Percentiles rank a stretch among this genome's conserved stretches.
phyloP scores from a whole-genome alignment of 441 rosid species.

The Croton laevigatus region DNA sequence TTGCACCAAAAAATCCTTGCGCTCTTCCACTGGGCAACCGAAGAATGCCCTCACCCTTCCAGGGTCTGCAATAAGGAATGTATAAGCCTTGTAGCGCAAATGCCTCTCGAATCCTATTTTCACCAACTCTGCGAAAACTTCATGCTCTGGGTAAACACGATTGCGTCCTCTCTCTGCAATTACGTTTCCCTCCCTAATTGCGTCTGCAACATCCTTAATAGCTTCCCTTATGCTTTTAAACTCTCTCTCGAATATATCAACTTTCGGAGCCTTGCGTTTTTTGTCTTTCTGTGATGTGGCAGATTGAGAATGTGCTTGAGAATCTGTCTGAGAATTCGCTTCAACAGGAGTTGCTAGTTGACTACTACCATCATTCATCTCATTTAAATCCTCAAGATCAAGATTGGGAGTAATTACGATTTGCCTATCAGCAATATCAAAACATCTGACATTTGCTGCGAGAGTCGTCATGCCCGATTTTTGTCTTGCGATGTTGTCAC shows the following conservation, averaged over 20 bases:
- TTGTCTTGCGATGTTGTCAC: conserved; percentile 3
- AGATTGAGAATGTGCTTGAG: conserved; percentile 20
- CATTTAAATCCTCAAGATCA: conserved; percentile 23
- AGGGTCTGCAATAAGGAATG: conserved; percentile 26
- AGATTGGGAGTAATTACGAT: conserved; percentile 14
- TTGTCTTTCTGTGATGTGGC: conserved; percentile 25
- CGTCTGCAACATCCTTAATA: conserved; percentile 27
- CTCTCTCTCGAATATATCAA: conserved; percentile 22
- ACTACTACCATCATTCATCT: conserved; percentile 28
- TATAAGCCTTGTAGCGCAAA: conserved; percentile 24
- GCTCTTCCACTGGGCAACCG: conserved; percentile 27
- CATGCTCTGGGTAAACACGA: conserved; percentile 27
- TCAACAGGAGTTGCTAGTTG: conserved; percentile 20
- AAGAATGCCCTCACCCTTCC: conserved; percentile 25
- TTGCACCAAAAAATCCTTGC: conserved; percentile 28
- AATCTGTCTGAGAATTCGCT: conserved; percentile 21
- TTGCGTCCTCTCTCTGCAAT: conserved; percentile 27
- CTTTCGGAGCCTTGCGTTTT: conserved; percentile 18
- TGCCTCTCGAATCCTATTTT: conserved; percentile 23
- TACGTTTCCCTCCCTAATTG: conserved; percentile 28
- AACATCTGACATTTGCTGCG: conserved; percentile 5
- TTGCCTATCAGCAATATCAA: conserved; percentile 11
- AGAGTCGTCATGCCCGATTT: conserved; percentile 9
- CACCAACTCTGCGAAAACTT: conserved; percentile 29
- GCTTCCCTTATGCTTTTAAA: conserved; percentile 24